Conservation (phyloP, 495 filamentous ascomycete species). For the Neurospora africana region DNA sequence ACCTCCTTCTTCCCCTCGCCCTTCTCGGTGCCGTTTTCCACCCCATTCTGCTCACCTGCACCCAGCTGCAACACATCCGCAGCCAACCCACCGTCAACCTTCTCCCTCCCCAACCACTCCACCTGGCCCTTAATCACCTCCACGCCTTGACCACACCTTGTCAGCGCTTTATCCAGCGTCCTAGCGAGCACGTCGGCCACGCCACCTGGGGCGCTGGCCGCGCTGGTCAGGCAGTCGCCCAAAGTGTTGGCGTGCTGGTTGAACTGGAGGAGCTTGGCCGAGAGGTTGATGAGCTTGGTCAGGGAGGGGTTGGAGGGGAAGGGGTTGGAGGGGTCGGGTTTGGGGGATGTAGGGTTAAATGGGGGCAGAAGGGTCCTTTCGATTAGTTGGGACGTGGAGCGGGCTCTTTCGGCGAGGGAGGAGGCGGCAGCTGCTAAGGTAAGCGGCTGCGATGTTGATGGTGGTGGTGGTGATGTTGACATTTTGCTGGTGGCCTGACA, state of each 20-base stretch:
- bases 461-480: not conserved
- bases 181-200: not conserved
- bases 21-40: not conserved
- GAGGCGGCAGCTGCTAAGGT: not conserved
- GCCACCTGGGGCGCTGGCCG: not conserved
- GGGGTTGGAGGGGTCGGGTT: not conserved
- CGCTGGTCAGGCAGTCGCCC: not conserved
- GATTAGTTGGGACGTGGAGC: not conserved
- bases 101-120: not conserved
- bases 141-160: not conserved
- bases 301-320: conserved; percentile 1
- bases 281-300: not conserved
- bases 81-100: not conserved
- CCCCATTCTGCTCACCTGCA: not conserved
- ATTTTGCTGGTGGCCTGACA: no score
- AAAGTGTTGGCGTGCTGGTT: conserved; percentile 4
- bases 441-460: not conserved
- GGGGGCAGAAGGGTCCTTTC: not conserved
- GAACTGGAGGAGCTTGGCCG: conserved; percentile 2
- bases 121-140: not conserved
- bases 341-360: not conserved
- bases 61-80: not conserved
- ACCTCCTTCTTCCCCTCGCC: not conserved
- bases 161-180: not conserved
- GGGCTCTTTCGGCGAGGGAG: not conserved